Base-by-base conservation (phyloP, 306 rosid species). In the Carpinus fangiana region DNA sequence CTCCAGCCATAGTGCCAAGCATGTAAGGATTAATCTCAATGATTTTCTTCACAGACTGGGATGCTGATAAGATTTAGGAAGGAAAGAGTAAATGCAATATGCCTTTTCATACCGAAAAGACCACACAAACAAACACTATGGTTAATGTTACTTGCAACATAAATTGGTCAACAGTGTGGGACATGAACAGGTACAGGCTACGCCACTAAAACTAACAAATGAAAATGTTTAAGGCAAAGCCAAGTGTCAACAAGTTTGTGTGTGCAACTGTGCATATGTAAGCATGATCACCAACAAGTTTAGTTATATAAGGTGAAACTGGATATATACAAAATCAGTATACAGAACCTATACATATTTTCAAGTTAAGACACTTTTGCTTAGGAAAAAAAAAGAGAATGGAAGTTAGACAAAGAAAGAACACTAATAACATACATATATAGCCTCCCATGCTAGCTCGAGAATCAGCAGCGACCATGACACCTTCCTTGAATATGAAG, bases 371-470 rank as follows among this genome's bases (percentile, higher is more conserved):
- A 67, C 2, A 13, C 14, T 48, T 48, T 48, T 9, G 52, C 52
- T 48, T 41, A 41, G 45, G 52, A 48, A 3, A 48, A 12, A 12
- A 12, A 10, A 14, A 12, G 14, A 48, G 4, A 47, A 47, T 3
- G 7, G 13, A 66, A 41, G 50, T 4, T 18, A 41, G 21, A 67
- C 8, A 13, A 41, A 60, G 20, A 59, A 60, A 46, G 12, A 57
- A 46, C 51, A 75, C 28, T n/a, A 16, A 21, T 12, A 31, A 85
- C 91, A 83, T 89, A 95, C 99, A 95, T 43, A 92, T 92, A 84
- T 95, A 95, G 73, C 98, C 98, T 59, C 97, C 99, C 99, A 95
- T 95, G 85, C 98, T 93, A 80, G 99, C 99, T 53, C 99, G 88
- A 54, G 99, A 95, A 93, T 95, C 99, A 8, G 99, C 96, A 47